Percentiles rank a stretch among this genome's conserved stretches.
Conservation (phyloP, 371 early-diverging fungal species). For the Mucor piriformis region DNA sequence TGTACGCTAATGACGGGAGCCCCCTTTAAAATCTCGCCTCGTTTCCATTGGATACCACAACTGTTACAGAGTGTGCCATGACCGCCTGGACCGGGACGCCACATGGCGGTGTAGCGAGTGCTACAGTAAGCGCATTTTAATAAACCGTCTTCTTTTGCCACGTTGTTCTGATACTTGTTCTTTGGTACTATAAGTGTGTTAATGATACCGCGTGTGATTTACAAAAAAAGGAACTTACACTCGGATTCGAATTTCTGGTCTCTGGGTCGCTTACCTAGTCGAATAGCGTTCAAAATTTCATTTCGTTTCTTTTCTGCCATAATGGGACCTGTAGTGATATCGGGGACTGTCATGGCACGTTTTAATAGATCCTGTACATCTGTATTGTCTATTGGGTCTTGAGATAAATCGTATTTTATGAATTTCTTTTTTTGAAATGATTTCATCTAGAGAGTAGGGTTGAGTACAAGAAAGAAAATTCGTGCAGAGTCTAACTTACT, state of each 20-base stretch:
- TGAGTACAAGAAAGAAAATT: not conserved
- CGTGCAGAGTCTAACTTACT: slow-evolving; percentile 7
- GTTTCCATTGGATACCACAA: slow-evolving; percentile 58
- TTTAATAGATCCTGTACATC: slow-evolving; percentile 34
- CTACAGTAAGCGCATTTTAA: slow-evolving; percentile 48
- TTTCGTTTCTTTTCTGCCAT: slow-evolving; percentile 51
- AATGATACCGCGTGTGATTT: no score
- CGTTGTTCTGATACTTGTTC: slow-evolving; percentile 17
- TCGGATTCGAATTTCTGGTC: slow-evolving; percentile 36
- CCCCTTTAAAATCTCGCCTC: slow-evolving; percentile 54
- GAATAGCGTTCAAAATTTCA: slow-evolving; percentile 42
- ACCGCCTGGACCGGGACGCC: slow-evolving; percentile 49
- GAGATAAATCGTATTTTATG: slow-evolving; percentile 23
- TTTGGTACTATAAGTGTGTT: slow-evolving; percentile 8
- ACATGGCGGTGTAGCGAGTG: slow-evolving; percentile 47
- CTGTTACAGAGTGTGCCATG: slow-evolving; percentile 51
- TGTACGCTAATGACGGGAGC: slow-evolving; percentile 36
- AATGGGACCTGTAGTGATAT: slow-evolving; percentile 40
- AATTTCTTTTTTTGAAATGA: slow-evolving; percentile 20
- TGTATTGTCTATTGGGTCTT: slow-evolving; percentile 11
- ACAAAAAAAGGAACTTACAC: slow-evolving; percentile 18
- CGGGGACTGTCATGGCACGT: slow-evolving; percentile 36
- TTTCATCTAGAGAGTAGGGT: slow-evolving; percentile 13
- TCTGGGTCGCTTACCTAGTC: slow-evolving; percentile 40
- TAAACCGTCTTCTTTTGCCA: slow-evolving; percentile 37